Base-by-base conservation (phyloP, 306 rosid genomes). In the Dryas octopetala region DNA sequence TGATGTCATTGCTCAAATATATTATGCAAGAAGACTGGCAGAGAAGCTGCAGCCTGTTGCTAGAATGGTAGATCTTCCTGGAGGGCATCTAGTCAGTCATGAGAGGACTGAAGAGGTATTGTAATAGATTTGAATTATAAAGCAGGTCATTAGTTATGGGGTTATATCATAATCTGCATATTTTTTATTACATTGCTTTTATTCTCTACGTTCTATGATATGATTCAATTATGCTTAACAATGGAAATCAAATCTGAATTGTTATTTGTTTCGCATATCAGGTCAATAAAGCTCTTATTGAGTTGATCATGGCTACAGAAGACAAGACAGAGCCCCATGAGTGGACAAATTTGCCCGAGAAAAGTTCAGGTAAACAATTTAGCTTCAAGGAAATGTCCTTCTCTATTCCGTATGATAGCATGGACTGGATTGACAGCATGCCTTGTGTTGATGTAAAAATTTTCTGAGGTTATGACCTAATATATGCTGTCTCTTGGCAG, bases 1-100 rank as follows among this genome's bases (percentile, higher is more conserved):
- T 69, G 99, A 96, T 80, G 87, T 96, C 69, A 89, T 96, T 72
- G 99, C 99, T 72, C 98, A 90, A 82, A 80, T 92, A 69, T 83
- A 68, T 74, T 40, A 92, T 72, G 99, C 93, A 45, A 84, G 85
- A 83, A 89, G 86, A 86, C 87, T 96, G 84, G 93, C 97, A 6
- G 85, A 88, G 81, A 96, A 87, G 80, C 81, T 96, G 68, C 78
- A 92, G 47, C 97, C 99, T 59, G 83, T 84, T 76, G 98, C 98
- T 54, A 85, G 97, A 86, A 88, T 96, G 97, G 89, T 92, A 51
- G 97, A 92, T 67, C 97, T 96, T 73, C 97, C 78, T 41, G 99
- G 99, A 77, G 99, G 96, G 70, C 99, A 96, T 85, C 82, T 96
- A 71, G 99, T 96, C 77, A 90, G 99, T 75, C 97, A 91, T 5